Evolutionary conservation across 2,329 filamentous ascomycete genomes (phyloP).

Genomic region (Fusarium algeriense): DNA sequence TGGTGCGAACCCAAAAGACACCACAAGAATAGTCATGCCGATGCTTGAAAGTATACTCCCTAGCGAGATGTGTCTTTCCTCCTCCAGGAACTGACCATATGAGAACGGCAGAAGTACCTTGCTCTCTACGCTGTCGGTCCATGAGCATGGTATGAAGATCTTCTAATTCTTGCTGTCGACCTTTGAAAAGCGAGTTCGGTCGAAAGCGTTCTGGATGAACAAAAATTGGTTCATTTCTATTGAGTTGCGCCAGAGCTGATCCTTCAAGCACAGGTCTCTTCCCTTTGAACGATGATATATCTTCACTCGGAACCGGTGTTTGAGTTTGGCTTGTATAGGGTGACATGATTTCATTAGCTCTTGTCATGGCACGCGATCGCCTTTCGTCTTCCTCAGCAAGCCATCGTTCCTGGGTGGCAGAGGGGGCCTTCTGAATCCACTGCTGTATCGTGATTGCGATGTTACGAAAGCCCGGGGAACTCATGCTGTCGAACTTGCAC

Average conservation of each 20-base stretch:
- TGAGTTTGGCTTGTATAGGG: slow-evolving; percentile 39
- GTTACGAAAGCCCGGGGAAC: slow-evolving; percentile 73
- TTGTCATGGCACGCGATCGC: slow-evolving; percentile 56
- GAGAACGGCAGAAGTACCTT: slow-evolving; percentile 43
- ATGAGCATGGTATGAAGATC: slow-evolving; percentile 43
- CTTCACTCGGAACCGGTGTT: slow-evolving; percentile 1
- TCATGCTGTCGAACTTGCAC: slow-evolving; percentile 76
- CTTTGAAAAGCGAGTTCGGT: slow-evolving; percentile 42
- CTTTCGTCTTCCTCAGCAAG: slow-evolving; percentile 68
- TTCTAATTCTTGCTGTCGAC: slow-evolving; percentile 29
- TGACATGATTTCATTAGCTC: slow-evolving; percentile 60
- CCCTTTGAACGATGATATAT: not conserved
- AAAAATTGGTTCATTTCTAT: slow-evolving; percentile 30
- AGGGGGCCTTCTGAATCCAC: slow-evolving; percentile 67
- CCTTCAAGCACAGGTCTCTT: slow-evolving; percentile 8
- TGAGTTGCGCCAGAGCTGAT: not conserved
- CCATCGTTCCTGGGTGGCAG: slow-evolving; percentile 69
- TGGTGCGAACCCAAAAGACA: slow-evolving; percentile 44
- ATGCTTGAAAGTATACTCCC: slow-evolving; percentile 44
- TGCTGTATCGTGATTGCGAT: slow-evolving; percentile 63
- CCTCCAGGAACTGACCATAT: slow-evolving; percentile 43
- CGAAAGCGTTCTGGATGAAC: slow-evolving; percentile 44
- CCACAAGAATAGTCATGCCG: slow-evolving; percentile 40
- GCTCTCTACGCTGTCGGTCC: slow-evolving; percentile 28
- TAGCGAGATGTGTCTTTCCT: slow-evolving; percentile 42